Percentiles rank a stretch among this genome's conserved stretches.
Conservation (phyloP, 306 rosid genomes). For the Bauhinia variegata region DNA sequence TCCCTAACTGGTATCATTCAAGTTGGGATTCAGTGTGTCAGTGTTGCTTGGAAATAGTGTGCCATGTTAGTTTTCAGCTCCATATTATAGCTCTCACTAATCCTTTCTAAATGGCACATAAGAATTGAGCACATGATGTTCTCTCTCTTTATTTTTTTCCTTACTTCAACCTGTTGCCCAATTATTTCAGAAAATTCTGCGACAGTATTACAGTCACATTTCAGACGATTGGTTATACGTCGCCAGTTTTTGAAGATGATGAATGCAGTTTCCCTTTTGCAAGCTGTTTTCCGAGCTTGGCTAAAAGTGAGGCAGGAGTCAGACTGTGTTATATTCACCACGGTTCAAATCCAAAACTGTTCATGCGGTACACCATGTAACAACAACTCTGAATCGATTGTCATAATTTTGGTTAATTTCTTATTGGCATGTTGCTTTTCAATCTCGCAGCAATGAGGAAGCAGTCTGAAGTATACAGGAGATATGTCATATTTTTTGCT, state of each 20-base stretch:
- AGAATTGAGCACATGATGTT: constrained; percentile 7
- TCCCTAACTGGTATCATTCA: constrained; percentile 8
- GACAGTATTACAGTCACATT: constrained; percentile 58
- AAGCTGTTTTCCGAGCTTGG: constrained; percentile 71
- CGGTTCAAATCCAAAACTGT: constrained; percentile 33
- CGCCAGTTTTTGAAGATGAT: constrained; percentile 51
- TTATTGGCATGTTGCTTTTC: constrained; percentile 35
- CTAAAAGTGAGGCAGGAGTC: constrained; percentile 50
- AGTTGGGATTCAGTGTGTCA: not conserved
- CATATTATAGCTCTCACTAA: constrained; percentile 20
- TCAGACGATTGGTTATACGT: constrained; percentile 52
- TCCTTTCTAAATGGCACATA: not conserved
- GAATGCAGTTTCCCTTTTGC: constrained; percentile 55
- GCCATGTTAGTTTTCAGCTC: constrained; percentile 8
- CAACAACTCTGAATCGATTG: constrained; percentile 22
- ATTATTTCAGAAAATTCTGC: constrained; percentile 66
- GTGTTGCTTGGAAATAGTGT: constrained; percentile 1
- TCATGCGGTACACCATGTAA: constrained; percentile 48
- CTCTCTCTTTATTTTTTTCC: not conserved
- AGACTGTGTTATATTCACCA: constrained; percentile 29
- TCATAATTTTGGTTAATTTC: constrained; percentile 24
- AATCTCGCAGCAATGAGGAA: constrained; percentile 49
- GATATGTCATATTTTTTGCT: constrained; percentile 47
- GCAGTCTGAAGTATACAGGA: constrained; percentile 41
- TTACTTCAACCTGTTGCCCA: constrained; percentile 21